phyloP scores from a whole-genome alignment of 176 grass and related monocot genomes.

The Phoenix dactylifera region DNA sequence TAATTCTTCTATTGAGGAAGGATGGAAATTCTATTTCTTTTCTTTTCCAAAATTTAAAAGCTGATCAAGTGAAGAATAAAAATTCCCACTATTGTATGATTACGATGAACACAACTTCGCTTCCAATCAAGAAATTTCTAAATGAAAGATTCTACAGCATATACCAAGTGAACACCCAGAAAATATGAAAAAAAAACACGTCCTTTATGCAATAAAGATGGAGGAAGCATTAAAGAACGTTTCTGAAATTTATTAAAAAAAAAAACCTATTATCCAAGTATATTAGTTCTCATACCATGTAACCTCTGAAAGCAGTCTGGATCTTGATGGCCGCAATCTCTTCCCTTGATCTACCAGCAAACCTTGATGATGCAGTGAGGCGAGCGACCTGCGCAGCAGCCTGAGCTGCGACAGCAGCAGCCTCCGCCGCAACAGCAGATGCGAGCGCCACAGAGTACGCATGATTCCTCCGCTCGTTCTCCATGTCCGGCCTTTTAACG shows the following conservation, averaged over 20 bases:
- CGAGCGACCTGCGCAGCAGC: constrained; percentile 14
- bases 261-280: not conserved
- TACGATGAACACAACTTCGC: too few species aligned
- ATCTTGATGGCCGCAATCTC: constrained; percentile 72
- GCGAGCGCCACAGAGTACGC: constrained; percentile 9
- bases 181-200: too few species aligned
- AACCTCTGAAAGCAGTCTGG: constrained; percentile 79
- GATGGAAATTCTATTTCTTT: too few species aligned
- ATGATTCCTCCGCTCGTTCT: constrained; percentile 14
- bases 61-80: too few species aligned
- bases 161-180: too few species aligned
- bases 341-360: constrained; percentile 37
- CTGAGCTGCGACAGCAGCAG: constrained; percentile 11
- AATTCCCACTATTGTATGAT: too few species aligned
- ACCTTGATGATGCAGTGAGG: constrained; percentile 23
- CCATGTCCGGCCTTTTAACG: constrained; percentile 35
- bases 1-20: too few species aligned
- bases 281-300: constrained; percentile 39
- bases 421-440: constrained; percentile 16
- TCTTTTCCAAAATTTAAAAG: too few species aligned
- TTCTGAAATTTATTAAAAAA: not conserved
- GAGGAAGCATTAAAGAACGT: not conserved
- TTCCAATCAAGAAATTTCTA: too few species aligned
- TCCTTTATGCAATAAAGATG: not conserved
- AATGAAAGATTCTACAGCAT: too few species aligned